Base-by-base conservation (phyloP, 306 rosid genomes). In the Vigna nakashimae region DNA sequence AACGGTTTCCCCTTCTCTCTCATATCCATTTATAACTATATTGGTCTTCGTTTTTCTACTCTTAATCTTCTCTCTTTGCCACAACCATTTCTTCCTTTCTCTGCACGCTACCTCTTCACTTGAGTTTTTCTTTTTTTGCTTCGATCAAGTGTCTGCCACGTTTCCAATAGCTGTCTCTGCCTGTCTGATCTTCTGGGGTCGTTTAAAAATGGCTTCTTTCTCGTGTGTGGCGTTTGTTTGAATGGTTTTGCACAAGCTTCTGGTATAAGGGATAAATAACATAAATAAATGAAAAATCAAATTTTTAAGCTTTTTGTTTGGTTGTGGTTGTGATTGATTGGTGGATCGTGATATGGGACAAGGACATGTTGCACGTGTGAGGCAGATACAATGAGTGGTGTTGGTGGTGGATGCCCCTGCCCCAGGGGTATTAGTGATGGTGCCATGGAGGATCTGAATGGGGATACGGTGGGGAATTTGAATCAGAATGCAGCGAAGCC, bases 401-500 rank as follows among this genome's bases (percentile, higher is more conserved):
- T 40, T 56, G 88, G 17, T 66, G 71, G 53, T 42, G 75, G 51
- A 18, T 68, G 73, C 22, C 73, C 73, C 22, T 76, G 84, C 66
- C 57, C 43, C 10, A 71, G 74, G 48, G 85, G 72, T 15, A 71
- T 5, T 38, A 53, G 71, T 56, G 85, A 78, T 18, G 71, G 74
- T 18, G 22, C 76, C 64, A 75, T 85, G 91, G 95, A 90, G 48
- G 87, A 87, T 76, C 86, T 59, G 1, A 83, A 88, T 69, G 88
- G 65, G 65, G 88, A 86, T 58, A 40, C 82, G 1, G 51, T 77
- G 13, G 94, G 65, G 9, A 83, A 17, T 78, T 74, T 82, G 62
- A 79, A 76, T 79, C 85, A 80, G 13, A 43, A 58, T 63, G 28
- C 43, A 40, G 89, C 85, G 15, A 90, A 88, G 42, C 95, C 95